Evolutionary conservation across 805 yeast genomes (phyloP), one percentile per base, ranked within the genome.

Genomic region (Cyberlindnera galapagoensis): DNA sequence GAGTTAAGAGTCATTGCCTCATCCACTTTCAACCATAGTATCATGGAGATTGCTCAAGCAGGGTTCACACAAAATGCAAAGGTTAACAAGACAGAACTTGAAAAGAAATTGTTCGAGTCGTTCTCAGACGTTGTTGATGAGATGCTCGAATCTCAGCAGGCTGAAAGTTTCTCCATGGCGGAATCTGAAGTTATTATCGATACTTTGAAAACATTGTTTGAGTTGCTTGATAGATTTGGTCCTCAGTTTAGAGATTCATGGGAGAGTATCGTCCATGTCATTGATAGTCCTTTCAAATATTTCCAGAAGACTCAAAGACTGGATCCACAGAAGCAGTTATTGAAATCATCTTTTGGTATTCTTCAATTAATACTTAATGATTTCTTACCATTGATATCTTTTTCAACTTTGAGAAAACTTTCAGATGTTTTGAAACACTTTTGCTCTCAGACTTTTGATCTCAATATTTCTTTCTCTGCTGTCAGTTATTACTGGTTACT

Each of bases 401-500:
- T 68, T 21, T 59, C 63, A n/a, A 80, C 79, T 34, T 63, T 84
- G 22, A 71, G 69, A 36, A 63, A 67, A 3, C 68, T 88, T 24
- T 74, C 87, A 36, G 86, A 84, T 41, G 75, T 88, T 1, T 61
- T 90, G 22, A 71, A 68, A 46, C 71, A 75, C 40, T 90, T 85
- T 56, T 78, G 85, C 21, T 58, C 67, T 2, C 97, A 92, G 48
- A 59, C 56, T 2, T 65, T 63, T 40, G 95, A 90, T 43, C 56
- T 90, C 43, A 90, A 90, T 53, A 83, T 86, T 14, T 84, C 97
- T 0, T 87, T 90, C 52, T 84, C 94, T 30, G 79, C 96, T 0
- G 82, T 87, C 7, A 84, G 95, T 44, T 82, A 87, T 44, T 88
- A 87, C 49, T 90, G 97, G 97, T 56, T 82, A 11, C 74, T 92